Base-by-base conservation (phyloP, 495 filamentous ascomycete species). In the Aspergillus campestris region DNA sequence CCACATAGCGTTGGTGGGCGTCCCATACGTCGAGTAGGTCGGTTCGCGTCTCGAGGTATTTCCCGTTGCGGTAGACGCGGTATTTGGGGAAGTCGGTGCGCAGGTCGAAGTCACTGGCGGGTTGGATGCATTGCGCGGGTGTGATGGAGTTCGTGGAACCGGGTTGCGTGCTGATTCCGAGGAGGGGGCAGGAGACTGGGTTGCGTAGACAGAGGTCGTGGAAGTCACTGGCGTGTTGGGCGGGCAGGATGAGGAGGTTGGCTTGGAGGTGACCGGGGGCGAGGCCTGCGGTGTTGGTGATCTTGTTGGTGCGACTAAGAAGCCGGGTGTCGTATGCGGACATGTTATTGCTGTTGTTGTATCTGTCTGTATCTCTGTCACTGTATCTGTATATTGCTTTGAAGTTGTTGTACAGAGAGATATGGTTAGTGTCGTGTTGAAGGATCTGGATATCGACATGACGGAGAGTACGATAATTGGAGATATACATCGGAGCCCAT, bases 171-270 rank as follows among this genome's bases (percentile, higher is more conserved):
- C 55, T 59, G 15, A 66, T 55, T 40, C 64, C 73, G 15, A 81
- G 56, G 3, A 82, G 56, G 0, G 76, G 79, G 49, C 79, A 80
- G 1, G 76, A 66, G n/a, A 80, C 73, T 6, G 75, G 73, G 48
- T 78, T 81, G 40, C 77, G 63, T 1, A 60, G 58, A 52, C 75
- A 81, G 27, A 79, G 69, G 29, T 64, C 43, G 11, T 67, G 62
- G 49, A 81, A 82, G 44, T 78, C 69, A 6, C 51, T 7, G 29
- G 74, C 74, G 53, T 80, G 71, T 37, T 54, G 55, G 5, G 60
- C 58, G 0, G 75, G 77, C 8, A 81, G 62, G 5, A 80, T 64
- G 28, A 82, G 62, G 6, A 81, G 62, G 49, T 81, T 81, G 8
- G 76, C 77, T 62, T 80, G 76, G 14, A 80, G 59, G 51, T 73